A percentile compares a stretch with the other conserved stretches of the same genome.
Evolutionary conservation across 2,329 filamentous ascomycete species (phyloP).

Genomic region (Ascochyta lentis): DNA sequence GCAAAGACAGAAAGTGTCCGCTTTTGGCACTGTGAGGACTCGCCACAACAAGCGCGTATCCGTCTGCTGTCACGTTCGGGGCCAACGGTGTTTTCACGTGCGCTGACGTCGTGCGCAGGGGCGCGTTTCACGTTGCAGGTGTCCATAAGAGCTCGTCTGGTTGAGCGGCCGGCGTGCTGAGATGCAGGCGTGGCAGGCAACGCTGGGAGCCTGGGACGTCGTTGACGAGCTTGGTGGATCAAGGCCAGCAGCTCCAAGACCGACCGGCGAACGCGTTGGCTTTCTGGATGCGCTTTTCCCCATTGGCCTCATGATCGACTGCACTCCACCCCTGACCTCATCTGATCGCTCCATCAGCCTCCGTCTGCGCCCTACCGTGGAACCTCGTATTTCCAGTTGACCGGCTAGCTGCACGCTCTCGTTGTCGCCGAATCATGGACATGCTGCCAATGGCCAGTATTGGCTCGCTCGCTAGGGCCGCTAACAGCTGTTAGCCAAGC

Average conservation of each 20-base stretch:
- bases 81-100: background rate
- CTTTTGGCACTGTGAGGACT: background rate
- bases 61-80: background rate
- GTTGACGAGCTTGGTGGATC: constrained; percentile 10
- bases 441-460: constrained; percentile 2
- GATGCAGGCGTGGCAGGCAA: background rate
- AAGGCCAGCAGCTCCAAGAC: constrained; percentile 2
- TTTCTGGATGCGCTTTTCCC: constrained; percentile 3
- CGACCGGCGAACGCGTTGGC: background rate
- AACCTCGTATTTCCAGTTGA: constrained; percentile 21
- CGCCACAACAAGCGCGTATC: constrained; percentile 4
- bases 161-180: constrained; percentile 1
- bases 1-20: constrained; percentile 4
- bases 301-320: constrained; percentile 15
- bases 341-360: constrained; percentile 18
- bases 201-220: background rate
- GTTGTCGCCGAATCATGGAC: constrained; percentile 14
- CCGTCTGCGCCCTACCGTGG: constrained; percentile 19
- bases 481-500: constrained; percentile 3
- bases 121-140: constrained; percentile 6
- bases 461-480: constrained; percentile 7
- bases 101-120: constrained; percentile 1
- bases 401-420: constrained; percentile 8
- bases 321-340: constrained; percentile 8
- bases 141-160: background rate